Evolutionary conservation across 2,329 filamentous ascomycete genomes (phyloP).

Genomic region (Arthrinium puccinioides): DNA sequence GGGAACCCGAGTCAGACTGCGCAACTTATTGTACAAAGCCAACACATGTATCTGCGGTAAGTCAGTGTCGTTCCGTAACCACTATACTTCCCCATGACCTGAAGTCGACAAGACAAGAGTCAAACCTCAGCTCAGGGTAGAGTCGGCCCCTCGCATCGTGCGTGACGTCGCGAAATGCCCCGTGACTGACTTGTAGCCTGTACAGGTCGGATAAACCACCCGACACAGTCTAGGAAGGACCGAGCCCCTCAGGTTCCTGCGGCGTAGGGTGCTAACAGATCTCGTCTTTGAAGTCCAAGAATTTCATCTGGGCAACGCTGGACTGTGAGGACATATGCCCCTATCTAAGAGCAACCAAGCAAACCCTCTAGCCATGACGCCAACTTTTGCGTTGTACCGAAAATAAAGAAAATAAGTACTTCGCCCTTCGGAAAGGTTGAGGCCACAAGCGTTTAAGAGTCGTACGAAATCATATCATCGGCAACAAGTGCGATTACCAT

Average conservation of each 20-base stretch:
- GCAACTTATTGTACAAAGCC: conserved; percentile 1
- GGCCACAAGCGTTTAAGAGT: conserved; percentile 3
- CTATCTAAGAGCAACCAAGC: conserved; percentile 23
- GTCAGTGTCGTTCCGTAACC: neutral
- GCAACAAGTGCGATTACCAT: conserved; percentile 16
- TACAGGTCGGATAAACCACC: neutral
- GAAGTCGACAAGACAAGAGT: neutral
- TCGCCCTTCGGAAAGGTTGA: conserved; percentile 7
- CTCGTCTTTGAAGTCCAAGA: neutral
- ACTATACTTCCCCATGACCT: neutral
- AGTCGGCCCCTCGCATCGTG: neutral
- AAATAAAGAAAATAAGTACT: conserved; percentile 10
- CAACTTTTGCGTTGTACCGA: conserved; percentile 20
- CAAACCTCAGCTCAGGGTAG: neutral
- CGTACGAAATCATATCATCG: neutral
- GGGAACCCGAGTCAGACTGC: neutral
- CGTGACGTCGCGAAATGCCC: neutral
- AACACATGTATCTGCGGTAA: neutral
- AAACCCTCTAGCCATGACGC: conserved; percentile 23
- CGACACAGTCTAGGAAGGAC: neutral
- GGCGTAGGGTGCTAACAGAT: neutral
- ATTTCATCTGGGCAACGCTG: conserved; percentile 1
- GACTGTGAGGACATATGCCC: conserved; percentile 11
- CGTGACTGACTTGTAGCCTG: conserved; percentile 1
- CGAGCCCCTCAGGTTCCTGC: neutral